These are phyloP conservation scores for Sporobolomyces pararoseus DNA, from an alignment of 768 basidiomycete species.

Conservation along the genomic window DNA sequence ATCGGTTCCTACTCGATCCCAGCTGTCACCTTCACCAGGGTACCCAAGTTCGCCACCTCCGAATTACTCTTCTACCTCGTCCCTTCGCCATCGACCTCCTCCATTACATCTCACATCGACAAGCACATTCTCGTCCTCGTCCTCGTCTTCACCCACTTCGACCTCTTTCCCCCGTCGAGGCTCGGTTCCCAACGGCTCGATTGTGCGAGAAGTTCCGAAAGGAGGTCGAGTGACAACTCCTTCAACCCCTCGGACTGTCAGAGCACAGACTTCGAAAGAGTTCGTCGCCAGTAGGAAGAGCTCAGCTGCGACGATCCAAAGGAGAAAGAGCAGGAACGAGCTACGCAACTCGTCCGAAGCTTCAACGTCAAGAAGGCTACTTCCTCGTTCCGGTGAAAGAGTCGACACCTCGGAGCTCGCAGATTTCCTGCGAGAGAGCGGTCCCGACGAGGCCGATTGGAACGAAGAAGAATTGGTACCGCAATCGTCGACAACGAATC, in stretches of 20 bases:
- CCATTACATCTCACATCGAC: neutral
- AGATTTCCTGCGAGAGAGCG: conserved; percentile 27
- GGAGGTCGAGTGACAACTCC: neutral
- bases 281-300: neutral
- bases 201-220: neutral
- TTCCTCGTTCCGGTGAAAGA: neutral
- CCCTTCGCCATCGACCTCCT: neutral
- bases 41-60: neutral
- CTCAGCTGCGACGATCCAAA: neutral
- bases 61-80: neutral
- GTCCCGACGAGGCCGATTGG: conserved; percentile 18
- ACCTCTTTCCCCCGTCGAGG: neutral
- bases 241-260: neutral
- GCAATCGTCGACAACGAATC: too few species aligned
- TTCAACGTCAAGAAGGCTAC: too few species aligned
- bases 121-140: neutral
- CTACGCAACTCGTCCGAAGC: neutral
- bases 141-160: neutral
- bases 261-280: neutral
- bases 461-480: too few species aligned
- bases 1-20: neutral
- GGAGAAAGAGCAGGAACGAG: neutral
- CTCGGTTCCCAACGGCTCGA: neutral
- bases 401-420: conserved; percentile 19
- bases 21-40: neutral